These are phyloP conservation scores for Schizothecium vesticola DNA, from an alignment of 495 filamentous ascomycete species.

Conservation along the genomic window DNA sequence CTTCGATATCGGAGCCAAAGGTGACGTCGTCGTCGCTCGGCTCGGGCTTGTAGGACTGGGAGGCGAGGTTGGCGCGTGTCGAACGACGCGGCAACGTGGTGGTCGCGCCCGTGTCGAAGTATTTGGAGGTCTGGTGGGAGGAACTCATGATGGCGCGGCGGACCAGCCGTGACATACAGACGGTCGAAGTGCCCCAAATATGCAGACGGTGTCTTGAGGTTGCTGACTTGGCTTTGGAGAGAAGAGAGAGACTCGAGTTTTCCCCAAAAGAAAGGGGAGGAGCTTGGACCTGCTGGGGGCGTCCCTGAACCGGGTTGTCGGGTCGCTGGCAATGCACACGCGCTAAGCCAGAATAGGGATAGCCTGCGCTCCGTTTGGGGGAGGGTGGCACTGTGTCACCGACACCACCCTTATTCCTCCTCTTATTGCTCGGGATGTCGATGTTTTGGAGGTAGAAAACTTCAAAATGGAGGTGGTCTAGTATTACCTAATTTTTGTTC, in stretches of 20 bases:
- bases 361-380: neutral
- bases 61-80: slow-evolving; percentile 35
- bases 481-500: neutral
- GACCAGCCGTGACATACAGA: neutral
- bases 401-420: neutral
- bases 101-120: slow-evolving; percentile 19
- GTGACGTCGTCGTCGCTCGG: slow-evolving; percentile 19
- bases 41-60: slow-evolving; percentile 37
- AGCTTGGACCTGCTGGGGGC: slow-evolving; percentile 10
- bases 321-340: neutral
- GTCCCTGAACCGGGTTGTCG: slow-evolving; percentile 4
- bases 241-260: neutral
- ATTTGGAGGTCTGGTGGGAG: slow-evolving; percentile 53
- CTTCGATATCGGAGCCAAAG: slow-evolving; percentile 56
- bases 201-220: neutral
- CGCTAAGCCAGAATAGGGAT: neutral
- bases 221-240: neutral
- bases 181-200: neutral
- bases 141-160: slow-evolving; percentile 49
- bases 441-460: neutral
- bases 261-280: neutral
- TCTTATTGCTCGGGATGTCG: neutral
- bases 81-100: slow-evolving; percentile 37
- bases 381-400: neutral
- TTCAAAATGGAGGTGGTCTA: neutral